A percentile compares a stretch with the other conserved stretches of the same genome.
Conservation (phyloP, 2,329 filamentous ascomycete species). For the Xylaria hypoxylon region DNA sequence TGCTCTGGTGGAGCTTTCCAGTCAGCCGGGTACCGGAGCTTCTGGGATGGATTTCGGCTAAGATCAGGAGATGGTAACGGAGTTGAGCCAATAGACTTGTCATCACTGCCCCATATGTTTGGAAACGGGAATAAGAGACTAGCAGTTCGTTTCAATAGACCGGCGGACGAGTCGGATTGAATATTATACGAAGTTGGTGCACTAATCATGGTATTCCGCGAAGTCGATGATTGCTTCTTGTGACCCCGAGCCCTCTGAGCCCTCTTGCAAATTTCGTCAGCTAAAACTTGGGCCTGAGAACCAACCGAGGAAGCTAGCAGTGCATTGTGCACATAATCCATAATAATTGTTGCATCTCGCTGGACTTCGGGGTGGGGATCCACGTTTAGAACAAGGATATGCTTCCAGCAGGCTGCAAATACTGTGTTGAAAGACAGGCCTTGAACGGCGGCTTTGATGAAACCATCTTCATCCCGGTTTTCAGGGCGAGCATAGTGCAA, state of each 20-base stretch:
- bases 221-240: slow-evolving; percentile 55
- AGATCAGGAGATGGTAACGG: slow-evolving; percentile 51
- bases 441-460: slow-evolving; percentile 66
- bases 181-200: slow-evolving; percentile 50
- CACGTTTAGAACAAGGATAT: slow-evolving; percentile 88
- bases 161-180: slow-evolving; percentile 65
- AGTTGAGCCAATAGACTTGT: slow-evolving; percentile 54
- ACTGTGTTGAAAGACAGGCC: slow-evolving; percentile 86
- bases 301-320: slow-evolving; percentile 83
- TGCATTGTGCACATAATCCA: slow-evolving; percentile 85
- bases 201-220: slow-evolving; percentile 58
- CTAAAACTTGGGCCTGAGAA: slow-evolving; percentile 74
- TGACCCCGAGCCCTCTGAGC: slow-evolving; percentile 61
- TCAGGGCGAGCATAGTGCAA: slow-evolving; percentile 70
- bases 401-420: slow-evolving; percentile 94
- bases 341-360: slow-evolving; percentile 82
- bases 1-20: slow-evolving; percentile 75
- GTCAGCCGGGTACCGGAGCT: slow-evolving; percentile 56
- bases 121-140: slow-evolving; percentile 70
- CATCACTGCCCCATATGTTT: slow-evolving; percentile 63
- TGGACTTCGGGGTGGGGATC: slow-evolving; percentile 96
- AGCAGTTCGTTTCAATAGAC: slow-evolving; percentile 71
- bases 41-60: slow-evolving; percentile 54
- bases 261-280: slow-evolving; percentile 76
- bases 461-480: slow-evolving; percentile 67